phyloP scores from a whole-genome alignment of 2,329 filamentous ascomycete genomes.

The Akanthomyces uredinophilus region DNA sequence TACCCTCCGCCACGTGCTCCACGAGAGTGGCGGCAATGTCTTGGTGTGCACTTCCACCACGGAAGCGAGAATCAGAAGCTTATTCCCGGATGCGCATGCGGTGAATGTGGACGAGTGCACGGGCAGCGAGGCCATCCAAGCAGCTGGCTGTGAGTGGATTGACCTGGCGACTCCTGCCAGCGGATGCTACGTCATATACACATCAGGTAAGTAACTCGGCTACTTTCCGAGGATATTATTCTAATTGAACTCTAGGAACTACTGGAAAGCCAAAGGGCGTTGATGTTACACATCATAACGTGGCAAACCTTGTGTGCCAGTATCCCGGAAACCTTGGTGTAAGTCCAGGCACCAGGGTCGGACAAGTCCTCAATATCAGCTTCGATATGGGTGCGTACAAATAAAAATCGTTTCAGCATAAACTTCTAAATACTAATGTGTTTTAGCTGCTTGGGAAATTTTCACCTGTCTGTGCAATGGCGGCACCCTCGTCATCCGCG shows the following conservation, averaged over 20 bases:
- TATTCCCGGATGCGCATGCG: constrained; percentile 22
- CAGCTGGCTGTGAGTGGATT: constrained; percentile 12
- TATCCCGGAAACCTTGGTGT: constrained; percentile 49
- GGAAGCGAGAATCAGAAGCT: constrained; percentile 26
- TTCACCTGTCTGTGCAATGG: constrained; percentile 52
- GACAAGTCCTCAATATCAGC: constrained; percentile 51
- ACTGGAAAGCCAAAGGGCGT: constrained; percentile 56
- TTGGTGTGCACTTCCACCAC: constrained; percentile 44
- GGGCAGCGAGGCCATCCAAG: neutral
- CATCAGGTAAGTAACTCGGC: constrained; percentile 37
- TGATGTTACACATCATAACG: constrained; percentile 50
- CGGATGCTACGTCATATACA: constrained; percentile 49
- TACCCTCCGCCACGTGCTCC: constrained; percentile 44
- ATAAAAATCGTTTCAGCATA: neutral
- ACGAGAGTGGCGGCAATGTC: constrained; percentile 38
- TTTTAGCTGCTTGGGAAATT: constrained; percentile 55
- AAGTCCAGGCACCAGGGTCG: constrained; percentile 44
- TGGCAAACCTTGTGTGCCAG: constrained; percentile 48
- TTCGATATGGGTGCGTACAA: constrained; percentile 54
- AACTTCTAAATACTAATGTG: neutral
- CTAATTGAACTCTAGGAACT: constrained; percentile 34
- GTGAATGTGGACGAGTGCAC: constrained; percentile 27
- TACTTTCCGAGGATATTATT: neutral
- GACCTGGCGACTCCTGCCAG: constrained; percentile 31
- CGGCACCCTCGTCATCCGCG: constrained; percentile 49